These are phyloP conservation scores for Bipolaris oryzae DNA, from an alignment of 2,329 filamentous ascomycete genomes.

Conservation along the genomic window DNA sequence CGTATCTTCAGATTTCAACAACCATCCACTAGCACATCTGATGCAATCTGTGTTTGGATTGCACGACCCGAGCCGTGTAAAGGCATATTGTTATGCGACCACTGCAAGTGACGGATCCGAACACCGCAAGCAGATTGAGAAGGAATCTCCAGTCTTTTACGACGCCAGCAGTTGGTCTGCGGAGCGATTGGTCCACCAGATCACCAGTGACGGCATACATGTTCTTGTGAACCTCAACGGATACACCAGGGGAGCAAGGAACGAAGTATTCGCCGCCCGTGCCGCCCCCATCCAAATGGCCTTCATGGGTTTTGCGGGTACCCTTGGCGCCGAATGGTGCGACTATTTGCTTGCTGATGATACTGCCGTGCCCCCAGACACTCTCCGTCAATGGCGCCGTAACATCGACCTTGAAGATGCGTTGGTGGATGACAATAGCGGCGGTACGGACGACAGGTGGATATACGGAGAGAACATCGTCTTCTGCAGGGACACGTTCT, in stretches of 20 bases:
- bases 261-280: conserved; percentile 94
- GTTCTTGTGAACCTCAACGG: conserved; percentile 98
- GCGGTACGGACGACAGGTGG: conserved; percentile 77
- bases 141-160: conserved; percentile 86
- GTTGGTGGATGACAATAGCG: conserved; percentile 66
- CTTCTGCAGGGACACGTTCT: conserved; percentile 93
- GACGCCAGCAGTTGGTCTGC: conserved; percentile 88
- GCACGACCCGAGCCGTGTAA: conserved; percentile 74
- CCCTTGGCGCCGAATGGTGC: conserved; percentile 95
- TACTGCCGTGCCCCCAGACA: conserved; percentile 81
- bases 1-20: conserved; percentile 98
- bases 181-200: conserved; percentile 83
- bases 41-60: conserved; percentile 99
- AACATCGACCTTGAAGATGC: conserved; percentile 77
- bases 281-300: conserved; percentile 98
- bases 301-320: conserved; percentile 98
- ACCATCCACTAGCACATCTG: conserved; percentile 92
- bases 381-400: conserved; percentile 77
- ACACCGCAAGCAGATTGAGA: conserved; percentile 91
- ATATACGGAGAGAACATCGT: conserved; percentile 97
- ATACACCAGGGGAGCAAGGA: conserved; percentile 94
- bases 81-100: conserved; percentile 94
- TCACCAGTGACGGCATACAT: conserved; percentile 85
- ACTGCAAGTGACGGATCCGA: conserved; percentile 87
- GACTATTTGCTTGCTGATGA: conserved; percentile 94